These are phyloP conservation scores for Penicillium janthinellum DNA, from an alignment of 2,329 filamentous ascomycete genomes.

Conservation along the genomic window DNA sequence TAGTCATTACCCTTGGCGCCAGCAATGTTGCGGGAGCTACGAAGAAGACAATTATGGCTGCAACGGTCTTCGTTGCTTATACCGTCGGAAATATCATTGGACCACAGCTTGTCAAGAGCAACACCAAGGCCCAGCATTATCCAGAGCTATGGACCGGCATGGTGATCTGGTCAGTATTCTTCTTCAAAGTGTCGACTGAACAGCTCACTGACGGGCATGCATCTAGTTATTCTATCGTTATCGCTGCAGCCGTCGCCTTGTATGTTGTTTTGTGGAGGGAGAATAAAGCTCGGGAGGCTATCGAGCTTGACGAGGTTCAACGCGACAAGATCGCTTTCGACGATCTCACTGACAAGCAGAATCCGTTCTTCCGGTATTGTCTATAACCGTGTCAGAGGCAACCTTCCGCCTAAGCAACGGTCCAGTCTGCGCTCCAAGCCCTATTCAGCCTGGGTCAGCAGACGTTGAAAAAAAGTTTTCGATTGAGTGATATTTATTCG, in stretches of 20 bases:
- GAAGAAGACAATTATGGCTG: constrained; percentile 76
- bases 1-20: constrained; percentile 60
- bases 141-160: constrained; percentile 70
- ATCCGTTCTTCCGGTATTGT: constrained; percentile 67
- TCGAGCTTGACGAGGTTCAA: constrained; percentile 61
- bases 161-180: constrained; percentile 57
- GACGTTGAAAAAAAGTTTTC: background rate
- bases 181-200: background rate
- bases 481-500: background rate
- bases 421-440: background rate
- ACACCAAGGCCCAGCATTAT: constrained; percentile 67
- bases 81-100: constrained; percentile 77
- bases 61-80: constrained; percentile 73
- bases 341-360: constrained; percentile 69
- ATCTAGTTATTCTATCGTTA: constrained; percentile 68
- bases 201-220: constrained; percentile 1
- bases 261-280: constrained; percentile 63
- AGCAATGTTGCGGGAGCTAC: constrained; percentile 74
- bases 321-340: constrained; percentile 66
- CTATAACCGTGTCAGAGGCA: constrained; percentile 32
- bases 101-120: constrained; percentile 68
- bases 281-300: constrained; percentile 55
- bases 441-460: background rate
- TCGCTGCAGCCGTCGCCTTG: constrained; percentile 57
- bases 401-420: background rate